phyloP scores from a whole-genome alignment of 2,329 filamentous ascomycete species.

The Talaromyces funiculosus region DNA sequence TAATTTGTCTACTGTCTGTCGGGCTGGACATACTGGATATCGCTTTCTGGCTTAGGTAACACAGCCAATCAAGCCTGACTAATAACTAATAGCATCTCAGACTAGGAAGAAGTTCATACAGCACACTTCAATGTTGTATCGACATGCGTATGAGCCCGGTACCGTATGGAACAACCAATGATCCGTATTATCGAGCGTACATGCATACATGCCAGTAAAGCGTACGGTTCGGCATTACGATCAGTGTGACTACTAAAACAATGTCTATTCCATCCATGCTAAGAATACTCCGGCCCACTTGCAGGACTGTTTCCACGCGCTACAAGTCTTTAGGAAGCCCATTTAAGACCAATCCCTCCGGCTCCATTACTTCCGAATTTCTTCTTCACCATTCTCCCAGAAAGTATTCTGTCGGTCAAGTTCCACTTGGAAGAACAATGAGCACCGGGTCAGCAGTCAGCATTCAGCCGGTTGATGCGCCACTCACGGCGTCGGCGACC shows the following conservation, averaged over 20 bases:
- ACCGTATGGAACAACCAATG: no score
- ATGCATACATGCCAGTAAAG: no score
- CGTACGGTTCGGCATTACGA: no score
- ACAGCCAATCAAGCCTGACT: no score
- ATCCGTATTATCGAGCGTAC: no score
- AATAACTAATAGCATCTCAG: no score
- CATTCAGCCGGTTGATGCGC: conserved; percentile 45
- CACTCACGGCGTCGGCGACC: conserved; percentile 49
- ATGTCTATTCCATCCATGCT: neutral
- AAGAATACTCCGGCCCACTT: neutral
- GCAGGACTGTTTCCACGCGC: neutral
- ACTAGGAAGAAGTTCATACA: no score
- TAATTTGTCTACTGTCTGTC: no score
- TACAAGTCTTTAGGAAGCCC: neutral
- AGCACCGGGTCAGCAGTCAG: neutral
- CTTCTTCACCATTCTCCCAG: neutral
- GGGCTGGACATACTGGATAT: no score
- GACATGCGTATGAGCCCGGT: no score
- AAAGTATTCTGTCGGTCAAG: neutral
- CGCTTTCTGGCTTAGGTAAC: no score
- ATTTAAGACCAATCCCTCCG: neutral
- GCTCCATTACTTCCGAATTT: neutral
- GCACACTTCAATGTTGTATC: no score
- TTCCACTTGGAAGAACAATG: neutral
- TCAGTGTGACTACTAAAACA: neutral